Conservation (phyloP, 2,329 filamentous ascomycete species). For the Tolypocladium guangdongense region DNA sequence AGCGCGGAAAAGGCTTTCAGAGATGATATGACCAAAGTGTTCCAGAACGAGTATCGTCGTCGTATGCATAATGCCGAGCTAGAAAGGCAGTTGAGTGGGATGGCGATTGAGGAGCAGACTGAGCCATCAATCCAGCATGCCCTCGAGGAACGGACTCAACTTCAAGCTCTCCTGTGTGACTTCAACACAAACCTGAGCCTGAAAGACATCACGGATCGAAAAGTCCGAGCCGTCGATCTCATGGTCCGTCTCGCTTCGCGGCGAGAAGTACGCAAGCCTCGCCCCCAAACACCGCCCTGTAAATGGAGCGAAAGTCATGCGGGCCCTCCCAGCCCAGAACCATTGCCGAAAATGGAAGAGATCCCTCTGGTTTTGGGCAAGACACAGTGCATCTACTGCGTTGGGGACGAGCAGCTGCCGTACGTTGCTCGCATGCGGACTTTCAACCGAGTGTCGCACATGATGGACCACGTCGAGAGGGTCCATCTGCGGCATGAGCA, state of each 20-base stretch:
- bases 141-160: neutral
- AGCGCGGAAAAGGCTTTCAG: neutral
- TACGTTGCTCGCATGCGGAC: neutral
- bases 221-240: slow-evolving; percentile 1
- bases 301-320: neutral
- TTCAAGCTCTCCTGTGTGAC: neutral
- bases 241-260: slow-evolving; percentile 5
- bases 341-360: slow-evolving; percentile 1
- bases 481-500: slow-evolving; percentile 3
- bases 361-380: slow-evolving; percentile 3
- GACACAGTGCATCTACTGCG: slow-evolving; percentile 5
- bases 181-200: neutral
- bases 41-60: neutral
- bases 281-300: neutral
- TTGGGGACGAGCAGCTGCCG: slow-evolving; percentile 3
- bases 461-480: slow-evolving; percentile 5
- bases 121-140: neutral
- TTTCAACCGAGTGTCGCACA: slow-evolving; percentile 3
- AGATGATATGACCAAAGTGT: neutral
- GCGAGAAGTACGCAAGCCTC: slow-evolving; percentile 2
- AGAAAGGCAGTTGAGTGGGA: neutral
- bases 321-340: neutral
- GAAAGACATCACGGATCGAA: neutral
- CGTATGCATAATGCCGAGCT: neutral
- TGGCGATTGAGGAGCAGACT: neutral